phyloP scores from a whole-genome alignment of 176 grass and related monocot genomes.

The Hordeum marinum region DNA sequence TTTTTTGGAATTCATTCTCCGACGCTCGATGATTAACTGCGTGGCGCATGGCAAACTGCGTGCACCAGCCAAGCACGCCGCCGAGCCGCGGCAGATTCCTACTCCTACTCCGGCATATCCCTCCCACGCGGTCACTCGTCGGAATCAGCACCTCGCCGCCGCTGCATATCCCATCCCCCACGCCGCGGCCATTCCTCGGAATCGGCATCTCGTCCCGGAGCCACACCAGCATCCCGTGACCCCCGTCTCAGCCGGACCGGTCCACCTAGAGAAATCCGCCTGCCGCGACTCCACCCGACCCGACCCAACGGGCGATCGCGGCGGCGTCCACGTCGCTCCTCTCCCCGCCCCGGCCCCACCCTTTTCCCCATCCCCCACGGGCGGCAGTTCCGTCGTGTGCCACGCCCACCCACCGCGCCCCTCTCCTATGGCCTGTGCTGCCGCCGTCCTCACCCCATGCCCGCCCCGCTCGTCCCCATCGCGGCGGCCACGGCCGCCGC shows the following conservation, averaged over 20 bases:
- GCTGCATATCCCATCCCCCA: neutral
- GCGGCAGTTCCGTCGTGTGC: neutral
- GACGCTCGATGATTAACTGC: no score
- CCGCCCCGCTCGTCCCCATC: slow-evolving; percentile 7
- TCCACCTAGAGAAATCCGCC: no score
- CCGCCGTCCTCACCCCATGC: neutral
- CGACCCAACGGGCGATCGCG: neutral
- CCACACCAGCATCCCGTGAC: neutral
- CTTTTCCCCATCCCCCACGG: neutral
- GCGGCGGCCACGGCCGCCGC: slow-evolving; percentile 7
- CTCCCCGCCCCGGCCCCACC: neutral
- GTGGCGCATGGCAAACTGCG: no score
- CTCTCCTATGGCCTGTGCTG: no score
- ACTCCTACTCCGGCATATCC: neutral
- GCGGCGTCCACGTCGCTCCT: slow-evolving; percentile 31
- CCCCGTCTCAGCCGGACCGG: no score
- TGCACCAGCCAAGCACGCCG: no score
- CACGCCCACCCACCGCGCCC: neutral
- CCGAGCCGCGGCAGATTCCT: neutral
- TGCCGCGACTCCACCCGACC: no score
- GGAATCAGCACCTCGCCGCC: neutral
- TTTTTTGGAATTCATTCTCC: no score
- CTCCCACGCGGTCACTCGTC: neutral
- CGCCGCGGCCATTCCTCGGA: neutral
- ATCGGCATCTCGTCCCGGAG: neutral